phyloP scores from a whole-genome alignment of 768 basidiomycete genomes.

The Rubroboletus satanas region DNA sequence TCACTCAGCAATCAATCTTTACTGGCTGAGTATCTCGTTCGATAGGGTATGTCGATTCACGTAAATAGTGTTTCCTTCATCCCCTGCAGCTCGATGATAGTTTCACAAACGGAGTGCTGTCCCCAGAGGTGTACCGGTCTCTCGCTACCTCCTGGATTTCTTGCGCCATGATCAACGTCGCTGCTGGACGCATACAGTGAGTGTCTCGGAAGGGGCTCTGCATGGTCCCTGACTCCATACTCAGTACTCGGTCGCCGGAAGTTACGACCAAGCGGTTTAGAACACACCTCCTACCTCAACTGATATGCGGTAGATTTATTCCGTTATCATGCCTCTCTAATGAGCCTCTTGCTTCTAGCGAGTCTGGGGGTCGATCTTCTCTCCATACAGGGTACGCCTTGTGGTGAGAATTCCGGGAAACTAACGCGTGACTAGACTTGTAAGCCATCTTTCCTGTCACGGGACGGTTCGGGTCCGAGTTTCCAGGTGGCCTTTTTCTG shows the following conservation, averaged over 20 bases:
- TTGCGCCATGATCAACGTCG: conserved; percentile 21
- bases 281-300: conserved; percentile 36
- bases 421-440: conserved; percentile 13
- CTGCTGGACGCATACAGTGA: conserved; percentile 21
- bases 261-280: conserved; percentile 32
- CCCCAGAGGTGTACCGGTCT: conserved; percentile 8
- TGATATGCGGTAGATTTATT: conserved; percentile 33
- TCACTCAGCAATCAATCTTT: conserved; percentile 35
- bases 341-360: conserved; percentile 9
- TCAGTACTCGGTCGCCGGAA: conserved; percentile 20
- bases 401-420: background rate
- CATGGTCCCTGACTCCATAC: background rate
- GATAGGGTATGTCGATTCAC: conserved; percentile 12
- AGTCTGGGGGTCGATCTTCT: conserved; percentile 23
- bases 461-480: conserved; percentile 29
- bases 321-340: conserved; percentile 4
- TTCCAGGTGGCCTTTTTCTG: conserved; percentile 36
- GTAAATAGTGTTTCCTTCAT: background rate
- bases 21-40: conserved; percentile 32
- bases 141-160: conserved; percentile 30
- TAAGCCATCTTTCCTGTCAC: conserved; percentile 12
- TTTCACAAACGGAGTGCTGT: background rate
- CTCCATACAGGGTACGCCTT: conserved; percentile 17
- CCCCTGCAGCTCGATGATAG: conserved; percentile 12
- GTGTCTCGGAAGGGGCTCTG: conserved; percentile 4